Evolutionary conservation across 2,329 filamentous ascomycete species (phyloP).

Genomic region (Tricladium varicosporioides): DNA sequence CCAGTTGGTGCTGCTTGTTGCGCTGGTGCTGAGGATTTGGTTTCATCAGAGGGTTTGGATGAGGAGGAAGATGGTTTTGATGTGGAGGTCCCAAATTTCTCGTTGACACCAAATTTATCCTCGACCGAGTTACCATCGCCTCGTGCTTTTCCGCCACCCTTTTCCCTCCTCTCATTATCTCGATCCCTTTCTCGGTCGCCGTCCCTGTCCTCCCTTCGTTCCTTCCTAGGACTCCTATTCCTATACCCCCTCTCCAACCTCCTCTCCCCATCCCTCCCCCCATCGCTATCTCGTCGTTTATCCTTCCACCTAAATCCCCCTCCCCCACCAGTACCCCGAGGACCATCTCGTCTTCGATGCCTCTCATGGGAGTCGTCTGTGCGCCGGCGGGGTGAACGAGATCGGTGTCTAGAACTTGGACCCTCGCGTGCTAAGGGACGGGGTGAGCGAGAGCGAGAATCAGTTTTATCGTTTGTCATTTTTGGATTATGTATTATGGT

Average conservation of each 20-base stretch:
- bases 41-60: constrained; percentile 4
- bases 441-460: constrained; percentile 30
- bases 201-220: constrained; percentile 4
- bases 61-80: background rate
- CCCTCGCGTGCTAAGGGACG: constrained; percentile 16
- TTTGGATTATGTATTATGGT: background rate
- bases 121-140: constrained; percentile 15
- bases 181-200: constrained; percentile 30
- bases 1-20: constrained; percentile 22
- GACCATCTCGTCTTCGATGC: constrained; percentile 12
- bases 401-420: constrained; percentile 20
- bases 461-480: constrained; percentile 25
- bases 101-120: constrained; percentile 33
- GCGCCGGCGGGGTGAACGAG: constrained; percentile 32
- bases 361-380: constrained; percentile 34
- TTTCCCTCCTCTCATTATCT: constrained; percentile 19
- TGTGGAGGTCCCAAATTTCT: constrained; percentile 29
- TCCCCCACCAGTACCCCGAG: constrained; percentile 28
- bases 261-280: constrained; percentile 43
- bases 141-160: constrained; percentile 3
- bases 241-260: constrained; percentile 53
- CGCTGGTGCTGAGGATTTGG: constrained; percentile 14
- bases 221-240: constrained; percentile 38
- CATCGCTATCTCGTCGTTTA: constrained; percentile 46
- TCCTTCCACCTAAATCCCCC: constrained; percentile 61